Evolutionary conservation across 2,329 filamentous ascomycete species (phyloP).

Genomic region (Nannizziopsis barbatae): DNA sequence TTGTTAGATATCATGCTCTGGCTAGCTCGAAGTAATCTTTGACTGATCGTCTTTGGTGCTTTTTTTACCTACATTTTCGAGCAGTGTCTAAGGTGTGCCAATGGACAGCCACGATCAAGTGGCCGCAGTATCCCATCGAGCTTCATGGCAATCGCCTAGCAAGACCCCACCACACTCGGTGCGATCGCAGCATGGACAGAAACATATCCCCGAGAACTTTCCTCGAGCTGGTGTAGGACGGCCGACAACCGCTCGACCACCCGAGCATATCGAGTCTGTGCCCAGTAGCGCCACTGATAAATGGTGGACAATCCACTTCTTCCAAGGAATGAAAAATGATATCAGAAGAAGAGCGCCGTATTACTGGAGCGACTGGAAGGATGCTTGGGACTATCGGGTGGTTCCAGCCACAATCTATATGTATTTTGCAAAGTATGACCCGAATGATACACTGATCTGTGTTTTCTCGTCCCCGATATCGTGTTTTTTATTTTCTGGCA

Average conservation of each 20-base stretch:
- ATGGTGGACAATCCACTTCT: conserved; percentile 68
- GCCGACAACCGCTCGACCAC: not conserved
- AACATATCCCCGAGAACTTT: not conserved
- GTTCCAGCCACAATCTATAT: conserved; percentile 81
- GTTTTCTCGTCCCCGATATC: too few species aligned
- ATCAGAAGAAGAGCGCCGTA: conserved; percentile 61
- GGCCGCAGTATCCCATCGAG: conserved; percentile 15
- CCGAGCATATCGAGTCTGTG: not conserved
- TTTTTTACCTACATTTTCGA: too few species aligned
- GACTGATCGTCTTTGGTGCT: too few species aligned
- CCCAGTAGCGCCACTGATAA: conserved; percentile 16
- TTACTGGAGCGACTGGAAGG: conserved; percentile 70
- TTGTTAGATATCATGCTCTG: too few species aligned
- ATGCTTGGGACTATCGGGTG: conserved; percentile 85
- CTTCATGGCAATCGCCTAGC: conserved; percentile 21
- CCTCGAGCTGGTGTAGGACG: not conserved
- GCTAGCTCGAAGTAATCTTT: too few species aligned
- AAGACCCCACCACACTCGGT: conserved; percentile 17
- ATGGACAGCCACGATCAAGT: too few species aligned
- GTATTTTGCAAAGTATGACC: conserved; percentile 79
- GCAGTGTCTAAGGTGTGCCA: too few species aligned
- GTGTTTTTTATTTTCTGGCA: conserved; percentile 7
- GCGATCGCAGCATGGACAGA: conserved; percentile 4
- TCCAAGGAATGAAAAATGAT: conserved; percentile 71
- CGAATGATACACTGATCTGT: conserved; percentile 12